Evolutionary conservation across 2,329 filamentous ascomycete species (phyloP).

Genomic region (Fusarium bactridioides): DNA sequence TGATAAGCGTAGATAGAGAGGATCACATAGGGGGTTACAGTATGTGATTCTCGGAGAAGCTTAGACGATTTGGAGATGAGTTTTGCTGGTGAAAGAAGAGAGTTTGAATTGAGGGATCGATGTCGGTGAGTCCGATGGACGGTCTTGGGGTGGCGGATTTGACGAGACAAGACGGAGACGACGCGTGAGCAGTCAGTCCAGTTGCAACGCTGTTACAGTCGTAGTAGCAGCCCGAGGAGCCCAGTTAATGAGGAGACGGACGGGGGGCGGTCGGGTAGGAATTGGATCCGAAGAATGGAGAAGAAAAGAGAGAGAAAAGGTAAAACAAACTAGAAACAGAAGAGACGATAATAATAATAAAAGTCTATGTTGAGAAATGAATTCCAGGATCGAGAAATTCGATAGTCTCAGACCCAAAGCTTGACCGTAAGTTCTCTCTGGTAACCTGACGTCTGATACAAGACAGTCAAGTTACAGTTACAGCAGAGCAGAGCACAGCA

Average conservation of each 20-base stretch:
- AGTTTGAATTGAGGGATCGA: slow-evolving; percentile 5
- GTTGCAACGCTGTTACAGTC: slow-evolving; percentile 13
- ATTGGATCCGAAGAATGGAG: slow-evolving; percentile 18
- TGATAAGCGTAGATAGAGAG: slow-evolving; percentile 11
- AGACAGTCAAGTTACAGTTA: background rate
- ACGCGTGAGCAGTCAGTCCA: slow-evolving; percentile 30
- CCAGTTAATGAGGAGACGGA: slow-evolving; percentile 14
- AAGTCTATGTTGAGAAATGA: slow-evolving; percentile 22
- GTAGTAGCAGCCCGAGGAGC: background rate
- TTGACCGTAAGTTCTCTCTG: slow-evolving; percentile 28
- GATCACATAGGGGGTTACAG: slow-evolving; percentile 17
- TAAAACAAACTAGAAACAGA: slow-evolving; percentile 10
- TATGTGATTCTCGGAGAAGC: background rate
- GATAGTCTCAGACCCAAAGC: slow-evolving; percentile 11
- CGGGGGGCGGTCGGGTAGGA: slow-evolving; percentile 20
- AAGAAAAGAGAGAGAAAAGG: background rate
- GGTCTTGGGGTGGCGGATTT: slow-evolving; percentile 24
- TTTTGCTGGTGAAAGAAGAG: slow-evolving; percentile 6
- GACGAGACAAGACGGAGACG: slow-evolving; percentile 26
- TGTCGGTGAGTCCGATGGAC: slow-evolving; percentile 32
- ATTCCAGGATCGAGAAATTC: slow-evolving; percentile 6
- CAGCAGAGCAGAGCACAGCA: background rate
- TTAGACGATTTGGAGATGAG: background rate
- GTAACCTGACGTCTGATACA: background rate
- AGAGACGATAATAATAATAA: background rate